Base-by-base conservation (phyloP, 768 basidiomycete species). In the Mycena alexandri region DNA sequence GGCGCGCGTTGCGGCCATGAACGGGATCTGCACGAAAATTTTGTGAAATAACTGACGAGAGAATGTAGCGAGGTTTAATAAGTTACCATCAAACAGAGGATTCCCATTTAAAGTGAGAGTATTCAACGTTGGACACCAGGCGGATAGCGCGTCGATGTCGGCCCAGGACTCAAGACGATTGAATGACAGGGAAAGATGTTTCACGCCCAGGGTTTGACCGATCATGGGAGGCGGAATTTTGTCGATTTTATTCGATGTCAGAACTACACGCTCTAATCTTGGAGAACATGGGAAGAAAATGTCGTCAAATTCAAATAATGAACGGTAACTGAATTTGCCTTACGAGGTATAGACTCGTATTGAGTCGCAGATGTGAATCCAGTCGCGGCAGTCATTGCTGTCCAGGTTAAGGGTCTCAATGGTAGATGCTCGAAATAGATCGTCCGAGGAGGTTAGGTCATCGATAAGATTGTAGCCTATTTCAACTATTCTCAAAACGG, bases 121-220 rank as follows among this genome's bases (percentile, higher is more conserved):
- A 72, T 88, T 82, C 13, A 96, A 80, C 59, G 75, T 64, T 17
- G 94, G 93, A 71, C 89, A 88, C 93, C 93, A 95, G 19, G 70
- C 74, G 21, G 85, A 80, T 48, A 96, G 75, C 2, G 85, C 83
- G 76, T 95, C 91, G 52, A 95, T 78, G 67, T 84, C 85, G 50
- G 73, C 66, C 94, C 93, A 95, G 21, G 81, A 67, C 17, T 75
- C 66, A 46, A 96, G 76, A 3, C 71, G 74, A 75, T 94, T 95
- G 64, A 78, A 80, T 47, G 90, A 87, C 61, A 96, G 77, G 6
- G 88, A 87, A 17, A 96, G 80, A 70, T 89, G 83, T 76, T 82
- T 86, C 48, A 93, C 75, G 25, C 73, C 66, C 46, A 74, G 79
- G 19, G 83, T 71, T 42, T 68, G 71, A 25, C 72, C 73, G 41